Conservation (phyloP, 2,329 filamentous ascomycete genomes). For the Botrytis byssoidea region DNA sequence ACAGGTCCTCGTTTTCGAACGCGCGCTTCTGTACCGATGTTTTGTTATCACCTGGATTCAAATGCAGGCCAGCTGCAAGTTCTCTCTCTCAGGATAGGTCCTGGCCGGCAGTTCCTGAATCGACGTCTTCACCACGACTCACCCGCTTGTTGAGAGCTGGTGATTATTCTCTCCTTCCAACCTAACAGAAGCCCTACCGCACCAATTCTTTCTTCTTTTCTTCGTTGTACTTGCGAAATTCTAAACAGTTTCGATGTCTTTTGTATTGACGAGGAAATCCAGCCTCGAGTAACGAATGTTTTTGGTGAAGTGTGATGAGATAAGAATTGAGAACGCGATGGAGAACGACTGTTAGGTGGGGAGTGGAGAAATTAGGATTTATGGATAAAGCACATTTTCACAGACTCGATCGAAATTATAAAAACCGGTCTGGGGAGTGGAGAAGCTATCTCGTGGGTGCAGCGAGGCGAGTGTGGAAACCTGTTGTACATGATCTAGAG, state of each 20-base stretch:
- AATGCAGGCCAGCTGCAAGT: not conserved
- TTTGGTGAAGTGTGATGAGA: not conserved
- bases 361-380: constrained; percentile 15
- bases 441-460: constrained; percentile 3
- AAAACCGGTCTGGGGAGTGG: constrained; percentile 8
- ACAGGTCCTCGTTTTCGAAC: not conserved
- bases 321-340: constrained; percentile 6
- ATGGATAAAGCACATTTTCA: constrained; percentile 2
- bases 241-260: not conserved
- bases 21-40: not conserved
- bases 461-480: constrained; percentile 2
- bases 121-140: not conserved
- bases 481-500: constrained; percentile 18
- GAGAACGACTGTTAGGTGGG: not conserved
- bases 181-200: not conserved
- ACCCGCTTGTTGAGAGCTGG: not conserved
- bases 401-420: not conserved
- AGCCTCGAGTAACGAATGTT: constrained; percentile 16
- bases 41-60: too few species aligned
- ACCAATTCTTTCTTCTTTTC: constrained; percentile 1
- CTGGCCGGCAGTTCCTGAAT: constrained; percentile 18
- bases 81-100: not conserved
- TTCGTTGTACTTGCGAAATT: not conserved
- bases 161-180: constrained; percentile 2
- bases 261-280: constrained; percentile 19